A percentile compares a stretch with the other conserved stretches of the same genome.
phyloP scores from a whole-genome alignment of 169 alveolate species.

The Cytauxzoon felis region DNA sequence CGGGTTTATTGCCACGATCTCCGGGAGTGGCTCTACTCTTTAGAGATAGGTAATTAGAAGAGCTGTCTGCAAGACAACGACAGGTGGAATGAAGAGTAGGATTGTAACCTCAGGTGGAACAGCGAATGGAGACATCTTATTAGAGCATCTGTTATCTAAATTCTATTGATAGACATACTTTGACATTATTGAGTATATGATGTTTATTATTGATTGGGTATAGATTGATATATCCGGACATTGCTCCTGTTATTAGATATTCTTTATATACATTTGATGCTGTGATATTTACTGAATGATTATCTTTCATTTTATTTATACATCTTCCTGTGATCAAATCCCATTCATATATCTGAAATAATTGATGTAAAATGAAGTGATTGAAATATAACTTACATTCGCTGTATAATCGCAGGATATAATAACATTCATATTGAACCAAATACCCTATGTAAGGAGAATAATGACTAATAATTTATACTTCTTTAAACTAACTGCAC shows the following conservation, averaged over 20 bases:
- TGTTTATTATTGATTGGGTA: too few species aligned
- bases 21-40: too few species aligned
- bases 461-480: neutral
- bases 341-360: constrained; percentile 51
- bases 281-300: constrained; percentile 30
- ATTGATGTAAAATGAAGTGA: too few species aligned
- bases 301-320: constrained; percentile 38
- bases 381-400: constrained; percentile 3
- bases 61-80: too few species aligned
- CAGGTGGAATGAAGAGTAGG: too few species aligned
- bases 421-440: constrained; percentile 27
- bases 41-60: too few species aligned
- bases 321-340: constrained; percentile 49
- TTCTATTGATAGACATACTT: too few species aligned
- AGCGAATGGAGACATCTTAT: too few species aligned
- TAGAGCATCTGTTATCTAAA: too few species aligned
- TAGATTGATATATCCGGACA: constrained; percentile 42
- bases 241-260: constrained; percentile 25
- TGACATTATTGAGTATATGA: too few species aligned
- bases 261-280: constrained; percentile 8
- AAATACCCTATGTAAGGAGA: constrained; percentile 28
- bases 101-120: too few species aligned
- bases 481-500: constrained; percentile 12
- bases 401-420: constrained; percentile 48
- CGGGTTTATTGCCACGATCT: too few species aligned